A percentile compares a stretch with the other conserved stretches of the same genome.
Conservation (phyloP, 768 basidiomycete species). For the Lanmaoa rubissima region DNA sequence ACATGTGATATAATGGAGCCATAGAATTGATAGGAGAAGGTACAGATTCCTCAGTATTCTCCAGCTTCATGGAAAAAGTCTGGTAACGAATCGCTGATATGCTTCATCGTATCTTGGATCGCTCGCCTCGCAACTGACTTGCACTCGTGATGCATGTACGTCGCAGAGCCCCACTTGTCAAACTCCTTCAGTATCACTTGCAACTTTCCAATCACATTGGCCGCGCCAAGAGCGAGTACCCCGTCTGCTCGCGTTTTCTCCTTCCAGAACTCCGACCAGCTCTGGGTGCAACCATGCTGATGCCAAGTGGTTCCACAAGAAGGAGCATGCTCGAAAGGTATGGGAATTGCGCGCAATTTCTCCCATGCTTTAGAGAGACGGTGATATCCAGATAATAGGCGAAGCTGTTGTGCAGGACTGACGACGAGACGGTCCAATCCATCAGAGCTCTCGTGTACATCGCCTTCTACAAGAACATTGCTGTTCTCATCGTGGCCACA, state of each 20-base stretch:
- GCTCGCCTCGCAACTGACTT: slow-evolving; percentile 54
- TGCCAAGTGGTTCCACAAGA: slow-evolving; percentile 70
- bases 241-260: slow-evolving; percentile 64
- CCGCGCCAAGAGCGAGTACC: slow-evolving; percentile 56
- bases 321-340: slow-evolving; percentile 62
- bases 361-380: slow-evolving; percentile 70
- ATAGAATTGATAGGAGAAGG: background rate
- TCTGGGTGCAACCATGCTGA: slow-evolving; percentile 67
- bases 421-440: slow-evolving; percentile 50
- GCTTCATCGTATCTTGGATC: slow-evolving; percentile 54
- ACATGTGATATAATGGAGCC: background rate
- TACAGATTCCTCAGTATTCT: slow-evolving; percentile 23
- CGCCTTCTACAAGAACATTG: slow-evolving; percentile 28
- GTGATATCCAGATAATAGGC: slow-evolving; percentile 68
- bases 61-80: slow-evolving; percentile 54
- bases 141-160: slow-evolving; percentile 82
- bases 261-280: slow-evolving; percentile 80
- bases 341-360: slow-evolving; percentile 51
- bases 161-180: slow-evolving; percentile 66
- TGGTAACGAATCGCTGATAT: slow-evolving; percentile 56
- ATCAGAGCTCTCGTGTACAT: slow-evolving; percentile 33
- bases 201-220: slow-evolving; percentile 67
- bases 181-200: slow-evolving; percentile 63
- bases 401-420: slow-evolving; percentile 56
- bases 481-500: slow-evolving; percentile 12